Conservation (phyloP, 1,284 basidiomycete species). For the Irpex rosettiformis region DNA sequence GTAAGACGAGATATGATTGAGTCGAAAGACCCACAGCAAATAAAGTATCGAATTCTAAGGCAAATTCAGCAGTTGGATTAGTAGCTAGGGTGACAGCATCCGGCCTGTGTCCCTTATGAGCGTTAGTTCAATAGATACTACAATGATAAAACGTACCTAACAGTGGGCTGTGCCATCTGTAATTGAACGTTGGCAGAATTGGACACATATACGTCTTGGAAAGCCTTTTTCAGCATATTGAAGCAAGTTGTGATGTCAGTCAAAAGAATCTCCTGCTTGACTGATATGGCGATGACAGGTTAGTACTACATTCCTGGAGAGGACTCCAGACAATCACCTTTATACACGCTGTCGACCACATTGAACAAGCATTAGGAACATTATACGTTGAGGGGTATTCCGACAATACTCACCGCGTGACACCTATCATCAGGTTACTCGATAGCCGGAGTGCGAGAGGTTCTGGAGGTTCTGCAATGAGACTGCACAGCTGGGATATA, state of each 20-base stretch:
- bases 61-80: slow-evolving; percentile 50
- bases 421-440: slow-evolving; percentile 84
- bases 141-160: slow-evolving; percentile 42
- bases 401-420: slow-evolving; percentile 77
- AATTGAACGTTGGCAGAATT: slow-evolving; percentile 44
- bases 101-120: slow-evolving; percentile 34
- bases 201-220: slow-evolving; percentile 52
- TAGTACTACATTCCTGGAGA: not conserved
- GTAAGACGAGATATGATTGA: not conserved
- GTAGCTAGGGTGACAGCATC: slow-evolving; percentile 56
- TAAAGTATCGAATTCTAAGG: slow-evolving; percentile 65
- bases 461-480: slow-evolving; percentile 79
- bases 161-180: slow-evolving; percentile 66
- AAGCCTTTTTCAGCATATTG: slow-evolving; percentile 68
- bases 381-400: too few relatives aligned
- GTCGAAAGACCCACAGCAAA: slow-evolving; percentile 47
- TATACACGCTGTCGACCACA: slow-evolving; percentile 66
- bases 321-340: slow-evolving; percentile 43
- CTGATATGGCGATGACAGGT: slow-evolving; percentile 34
- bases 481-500: slow-evolving; percentile 72
- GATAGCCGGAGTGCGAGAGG: slow-evolving; percentile 82
- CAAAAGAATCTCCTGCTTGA: slow-evolving; percentile 79
- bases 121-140: not conserved
- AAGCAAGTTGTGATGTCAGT: slow-evolving; percentile 79
- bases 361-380: too few relatives aligned